Percentiles rank a stretch among this genome's conserved stretches.
These are phyloP conservation scores for Anthracocystis panici-leucophaei DNA, from an alignment of 1,284 basidiomycete species.

Conservation along the genomic window DNA sequence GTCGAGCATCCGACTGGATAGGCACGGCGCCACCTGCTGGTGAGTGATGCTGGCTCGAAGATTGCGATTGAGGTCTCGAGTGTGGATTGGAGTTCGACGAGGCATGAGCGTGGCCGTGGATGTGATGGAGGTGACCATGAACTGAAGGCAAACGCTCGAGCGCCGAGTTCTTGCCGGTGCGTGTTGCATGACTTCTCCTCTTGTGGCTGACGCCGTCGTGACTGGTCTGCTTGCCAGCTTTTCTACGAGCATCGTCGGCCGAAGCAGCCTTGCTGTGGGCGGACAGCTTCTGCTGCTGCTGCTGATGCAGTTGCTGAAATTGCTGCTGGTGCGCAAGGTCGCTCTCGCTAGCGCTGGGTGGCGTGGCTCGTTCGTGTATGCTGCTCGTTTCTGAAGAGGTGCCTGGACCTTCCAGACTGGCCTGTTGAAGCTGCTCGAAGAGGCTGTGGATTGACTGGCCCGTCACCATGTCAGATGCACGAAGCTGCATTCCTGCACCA, in stretches of 20 bases:
- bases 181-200: conserved; percentile 48
- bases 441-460: conserved; percentile 44
- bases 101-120: conserved; percentile 34
- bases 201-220: conserved; percentile 40
- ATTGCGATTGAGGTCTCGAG: conserved; percentile 39
- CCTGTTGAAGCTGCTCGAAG: conserved; percentile 48
- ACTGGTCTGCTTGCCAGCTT: conserved; percentile 41
- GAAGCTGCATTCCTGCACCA: conserved; percentile 27
- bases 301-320: conserved; percentile 27
- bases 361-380: conserved; percentile 31
- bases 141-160: conserved; percentile 47
- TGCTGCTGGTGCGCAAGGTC: conserved; percentile 34
- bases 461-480: conserved; percentile 41
- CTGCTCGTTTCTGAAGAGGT: conserved; percentile 42
- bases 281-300: neutral
- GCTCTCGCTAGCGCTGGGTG: conserved; percentile 46
- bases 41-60: conserved; percentile 43
- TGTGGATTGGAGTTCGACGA: conserved; percentile 15
- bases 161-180: conserved; percentile 48
- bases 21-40: conserved; percentile 34
- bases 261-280: conserved; percentile 40
- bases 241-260: conserved; percentile 53
- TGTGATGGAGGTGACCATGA: conserved; percentile 45
- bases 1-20: conserved; percentile 21
- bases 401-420: conserved; percentile 36